Base-by-base conservation (phyloP, 208 protist species). In the Porcisia deanei region DNA sequence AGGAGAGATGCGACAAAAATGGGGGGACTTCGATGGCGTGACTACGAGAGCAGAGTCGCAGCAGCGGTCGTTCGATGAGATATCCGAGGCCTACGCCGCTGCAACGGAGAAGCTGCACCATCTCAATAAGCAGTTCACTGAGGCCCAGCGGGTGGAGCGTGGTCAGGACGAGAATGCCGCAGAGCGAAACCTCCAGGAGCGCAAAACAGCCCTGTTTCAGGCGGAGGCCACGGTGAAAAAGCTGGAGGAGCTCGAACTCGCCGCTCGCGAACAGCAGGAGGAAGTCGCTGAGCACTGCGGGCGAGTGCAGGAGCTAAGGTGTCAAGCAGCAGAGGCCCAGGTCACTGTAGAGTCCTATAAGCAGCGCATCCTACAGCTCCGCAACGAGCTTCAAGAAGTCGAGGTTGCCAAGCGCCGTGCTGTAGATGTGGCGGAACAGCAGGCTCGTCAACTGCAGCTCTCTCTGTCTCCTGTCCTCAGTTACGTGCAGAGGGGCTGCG, bases 71-170 rank as follows among this genome's bases (percentile, higher is more conserved):
- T 93, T 85, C 71, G 89, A 95, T 16, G 80, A 91, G 30, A 53
- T 94, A 3, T 82, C 79, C 2, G 81, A 81, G n/a, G 71, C 77
- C 43, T 90, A 92, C 71, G 85, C 93, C 39, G 79, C 60, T 20
- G 84, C 86, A 2, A 85, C 81, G 34, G 78, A 82, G 41, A 77
- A 84, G 25, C 73, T 93, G 45, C 82, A 88, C 71, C 73, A 82
- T 58, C 73, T 97, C 7, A 93, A 90, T 70, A 73, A 79, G 43
- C 70, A 87, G 37, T 88, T 94, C 43, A 87, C 73, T 25, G 90
- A 94, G 78, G 74, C 74, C 18, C 87, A 90, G 76, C 83, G 89
- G 25, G 57, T 80, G 41, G 85, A 93, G 52, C 80, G 87, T 12
- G 88, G 78, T 57, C 82, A 82, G 54, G 82, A 78, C 53, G 78